These are phyloP conservation scores for Petunia secreta DNA, from an alignment of 257 asterid genomes.

Conservation along the genomic window DNA sequence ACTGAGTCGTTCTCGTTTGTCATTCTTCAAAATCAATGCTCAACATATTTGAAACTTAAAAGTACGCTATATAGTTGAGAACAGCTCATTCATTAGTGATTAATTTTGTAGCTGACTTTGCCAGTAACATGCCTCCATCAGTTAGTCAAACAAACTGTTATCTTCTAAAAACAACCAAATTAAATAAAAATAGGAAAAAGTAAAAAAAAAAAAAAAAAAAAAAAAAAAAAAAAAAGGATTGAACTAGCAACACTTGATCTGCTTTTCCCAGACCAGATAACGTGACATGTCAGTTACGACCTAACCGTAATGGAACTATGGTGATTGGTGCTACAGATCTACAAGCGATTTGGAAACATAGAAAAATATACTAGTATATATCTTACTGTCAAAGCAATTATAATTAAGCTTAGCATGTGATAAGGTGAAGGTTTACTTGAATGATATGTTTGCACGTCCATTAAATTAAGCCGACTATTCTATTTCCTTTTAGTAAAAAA, in stretches of 20 bases:
- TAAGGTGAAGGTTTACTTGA: background rate
- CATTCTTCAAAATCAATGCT: too few species aligned
- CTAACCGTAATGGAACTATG: background rate
- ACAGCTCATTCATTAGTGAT: too few species aligned
- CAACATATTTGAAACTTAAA: too few species aligned
- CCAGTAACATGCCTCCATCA: background rate
- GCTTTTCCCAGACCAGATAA: background rate
- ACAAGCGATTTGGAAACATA: background rate
- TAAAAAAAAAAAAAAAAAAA: too few species aligned
- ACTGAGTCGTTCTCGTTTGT: too few species aligned
- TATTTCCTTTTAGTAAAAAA: too few species aligned
- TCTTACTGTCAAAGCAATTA: too few species aligned
- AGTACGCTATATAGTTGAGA: too few species aligned
- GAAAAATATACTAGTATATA: too few species aligned
- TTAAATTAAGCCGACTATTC: too few species aligned
- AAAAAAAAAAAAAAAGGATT: background rate
- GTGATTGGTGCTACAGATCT: background rate
- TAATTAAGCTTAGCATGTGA: background rate
- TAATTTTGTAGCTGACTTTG: slow-evolving; percentile 4
- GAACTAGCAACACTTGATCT: background rate
- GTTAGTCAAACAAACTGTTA: background rate
- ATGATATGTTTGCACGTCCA: background rate
- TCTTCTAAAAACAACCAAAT: background rate
- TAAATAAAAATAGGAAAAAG: too few species aligned
- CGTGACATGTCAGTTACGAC: background rate